Conservation (phyloP, 1,284 basidiomycete species). For the Leccinum solheimii region DNA sequence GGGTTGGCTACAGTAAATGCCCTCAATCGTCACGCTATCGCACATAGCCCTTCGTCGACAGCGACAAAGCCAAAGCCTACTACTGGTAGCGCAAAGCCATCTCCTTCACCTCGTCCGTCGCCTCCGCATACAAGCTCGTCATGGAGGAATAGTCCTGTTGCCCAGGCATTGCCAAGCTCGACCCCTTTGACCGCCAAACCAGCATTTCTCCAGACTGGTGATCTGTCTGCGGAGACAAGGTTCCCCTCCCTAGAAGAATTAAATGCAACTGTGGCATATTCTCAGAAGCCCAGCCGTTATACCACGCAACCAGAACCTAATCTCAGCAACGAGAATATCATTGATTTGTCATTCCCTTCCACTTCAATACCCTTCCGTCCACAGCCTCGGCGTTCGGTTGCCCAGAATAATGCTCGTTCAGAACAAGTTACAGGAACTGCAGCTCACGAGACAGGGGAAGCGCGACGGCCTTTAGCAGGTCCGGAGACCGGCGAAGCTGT, state of each 20-base stretch:
- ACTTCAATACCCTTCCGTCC: conserved; percentile 21
- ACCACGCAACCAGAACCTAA: conserved; percentile 19
- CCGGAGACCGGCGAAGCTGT: conserved; percentile 16
- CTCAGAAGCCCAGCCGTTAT: conserved; percentile 24
- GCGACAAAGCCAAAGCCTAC: conserved; percentile 36
- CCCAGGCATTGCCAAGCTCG: conserved; percentile 18
- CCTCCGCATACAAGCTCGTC: conserved; percentile 18
- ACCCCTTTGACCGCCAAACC: conserved; percentile 22
- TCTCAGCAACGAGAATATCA: conserved; percentile 15
- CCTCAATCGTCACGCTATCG: conserved; percentile 26
- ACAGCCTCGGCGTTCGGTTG: conserved; percentile 17
- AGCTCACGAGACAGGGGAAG: conserved; percentile 45
- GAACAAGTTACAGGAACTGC: conserved; percentile 58
- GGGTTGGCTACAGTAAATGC: conserved; percentile 54
- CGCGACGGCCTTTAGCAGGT: conserved; percentile 8
- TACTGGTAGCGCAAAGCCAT: conserved; percentile 29
- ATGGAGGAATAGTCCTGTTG: conserved; percentile 19
- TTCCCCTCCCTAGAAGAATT: conserved; percentile 80
- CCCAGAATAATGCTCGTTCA: conserved; percentile 37
- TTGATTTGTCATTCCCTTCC: conserved; percentile 27
- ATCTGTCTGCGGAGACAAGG: conserved; percentile 58
- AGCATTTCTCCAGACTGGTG: conserved; percentile 34
- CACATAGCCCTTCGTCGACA: conserved; percentile 25
- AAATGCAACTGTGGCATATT: conserved; percentile 55
- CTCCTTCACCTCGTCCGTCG: conserved; percentile 53